Percentiles rank a stretch among this genome's conserved stretches.
Conservation (phyloP, 2,329 filamentous ascomycete genomes). For the Monilinia aucupariae region DNA sequence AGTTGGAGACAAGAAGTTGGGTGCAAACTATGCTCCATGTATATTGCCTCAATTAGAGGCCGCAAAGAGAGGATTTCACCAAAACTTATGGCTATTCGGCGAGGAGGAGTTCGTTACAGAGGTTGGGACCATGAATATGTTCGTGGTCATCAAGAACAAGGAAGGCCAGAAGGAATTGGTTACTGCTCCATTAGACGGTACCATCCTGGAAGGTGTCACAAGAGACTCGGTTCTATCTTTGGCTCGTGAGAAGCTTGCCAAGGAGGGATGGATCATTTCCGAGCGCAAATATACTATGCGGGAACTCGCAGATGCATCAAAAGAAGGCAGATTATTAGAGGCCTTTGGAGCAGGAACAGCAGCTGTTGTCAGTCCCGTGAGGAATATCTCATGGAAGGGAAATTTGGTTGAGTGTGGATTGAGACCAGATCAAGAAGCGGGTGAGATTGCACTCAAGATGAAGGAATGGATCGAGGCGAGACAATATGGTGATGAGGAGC, state of each 20-base stretch:
- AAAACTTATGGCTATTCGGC: conserved; percentile 97
- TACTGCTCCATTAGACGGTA: conserved; percentile 94
- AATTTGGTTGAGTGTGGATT: conserved; percentile 78
- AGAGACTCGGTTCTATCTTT: conserved; percentile 85
- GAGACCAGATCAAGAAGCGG: conserved; percentile 75
- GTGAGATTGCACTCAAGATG: conserved; percentile 78
- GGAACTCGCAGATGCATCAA: conserved; percentile 73
- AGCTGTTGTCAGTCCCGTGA: conserved; percentile 85
- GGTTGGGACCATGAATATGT: conserved; percentile 99
- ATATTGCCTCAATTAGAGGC: conserved; percentile 94
- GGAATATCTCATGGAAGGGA: conserved; percentile 84
- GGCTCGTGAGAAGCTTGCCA: conserved; percentile 73
- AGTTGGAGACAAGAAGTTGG: conserved; percentile 96
- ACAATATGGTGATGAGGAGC: conserved; percentile 90
- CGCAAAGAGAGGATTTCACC: conserved; percentile 86
- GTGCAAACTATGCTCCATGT: conserved; percentile 98
- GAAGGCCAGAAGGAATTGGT: conserved; percentile 85
- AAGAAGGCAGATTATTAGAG: conserved; percentile 82
- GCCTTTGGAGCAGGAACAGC: conserved; percentile 93
- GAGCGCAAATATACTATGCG: conserved; percentile 93
- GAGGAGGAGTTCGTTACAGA: conserved; percentile 95
- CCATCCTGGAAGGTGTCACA: conserved; percentile 91
- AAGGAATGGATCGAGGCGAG: conserved; percentile 95
- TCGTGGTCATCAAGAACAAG: conserved; percentile 78
- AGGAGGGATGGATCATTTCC: conserved; percentile 79